These are phyloP conservation scores for Pseudognaphalium luteoalbum DNA, from an alignment of 129 eudicot genomes.

Conservation along the genomic window DNA sequence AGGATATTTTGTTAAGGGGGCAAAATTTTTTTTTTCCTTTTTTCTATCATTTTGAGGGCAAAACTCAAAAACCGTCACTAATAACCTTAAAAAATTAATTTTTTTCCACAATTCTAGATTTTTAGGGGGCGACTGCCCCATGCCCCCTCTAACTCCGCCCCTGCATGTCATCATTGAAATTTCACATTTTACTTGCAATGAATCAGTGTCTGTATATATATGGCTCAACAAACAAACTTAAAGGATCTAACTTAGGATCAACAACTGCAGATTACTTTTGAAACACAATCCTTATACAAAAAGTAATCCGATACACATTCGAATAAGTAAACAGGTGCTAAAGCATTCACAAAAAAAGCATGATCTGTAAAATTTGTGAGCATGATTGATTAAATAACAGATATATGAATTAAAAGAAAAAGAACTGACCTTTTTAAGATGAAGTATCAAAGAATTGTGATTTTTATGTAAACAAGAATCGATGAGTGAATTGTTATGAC, in stretches of 20 bases:
- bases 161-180: background rate
- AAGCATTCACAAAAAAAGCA: background rate
- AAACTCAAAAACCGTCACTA: no score
- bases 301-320: background rate
- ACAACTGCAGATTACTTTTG: background rate
- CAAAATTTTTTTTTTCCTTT: no score
- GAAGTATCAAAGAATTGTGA: background rate
- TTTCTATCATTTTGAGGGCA: no score
- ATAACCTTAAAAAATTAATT: no score
- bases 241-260: background rate
- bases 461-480: background rate
- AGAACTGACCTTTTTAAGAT: slow-evolving; percentile 16
- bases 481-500: background rate
- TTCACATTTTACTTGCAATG: background rate
- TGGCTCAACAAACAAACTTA: background rate
- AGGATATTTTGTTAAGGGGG: no score
- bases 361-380: background rate
- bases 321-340: background rate
- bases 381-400: background rate
- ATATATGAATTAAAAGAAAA: background rate
- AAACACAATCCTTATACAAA: background rate
- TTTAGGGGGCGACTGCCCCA: no score
- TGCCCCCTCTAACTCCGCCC: no score
- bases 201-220: background rate
- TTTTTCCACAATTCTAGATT: no score